Percentiles rank a stretch among this genome's conserved stretches.
Evolutionary conservation across 306 rosid genomes (phyloP).

Genomic region (Albizia julibrissin): DNA sequence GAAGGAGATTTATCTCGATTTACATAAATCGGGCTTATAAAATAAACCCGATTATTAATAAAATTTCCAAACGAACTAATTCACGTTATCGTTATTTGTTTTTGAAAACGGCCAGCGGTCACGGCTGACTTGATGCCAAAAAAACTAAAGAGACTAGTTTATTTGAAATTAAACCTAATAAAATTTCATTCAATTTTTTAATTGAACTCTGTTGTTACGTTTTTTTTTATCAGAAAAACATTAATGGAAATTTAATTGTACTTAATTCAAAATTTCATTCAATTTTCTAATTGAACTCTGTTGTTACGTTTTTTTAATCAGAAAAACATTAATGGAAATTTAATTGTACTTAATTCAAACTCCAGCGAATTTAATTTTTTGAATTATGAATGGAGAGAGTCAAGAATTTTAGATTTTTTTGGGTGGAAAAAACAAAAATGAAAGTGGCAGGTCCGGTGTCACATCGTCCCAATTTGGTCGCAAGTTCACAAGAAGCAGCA

Average conservation of each 20-base stretch:
- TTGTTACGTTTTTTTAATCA: no score
- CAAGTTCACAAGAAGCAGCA: background rate
- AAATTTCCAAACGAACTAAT: no score
- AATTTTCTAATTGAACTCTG: no score
- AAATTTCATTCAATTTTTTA: background rate
- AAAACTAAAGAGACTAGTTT: background rate
- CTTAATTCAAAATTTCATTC: background rate
- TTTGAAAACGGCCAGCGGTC: background rate
- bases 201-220: no score
- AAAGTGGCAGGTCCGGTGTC: background rate
- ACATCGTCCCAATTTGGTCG: background rate
- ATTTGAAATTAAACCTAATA: no score
- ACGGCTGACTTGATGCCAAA: background rate
- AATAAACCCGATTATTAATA: no score
- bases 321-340: background rate
- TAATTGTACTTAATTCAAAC: background rate
- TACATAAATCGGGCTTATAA: no score
- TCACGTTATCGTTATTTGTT: background rate
- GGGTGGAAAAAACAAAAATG: background rate
- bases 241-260: no score
- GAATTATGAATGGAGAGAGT: background rate
- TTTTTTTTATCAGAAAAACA: background rate
- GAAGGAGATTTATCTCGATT: no score
- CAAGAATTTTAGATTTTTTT: background rate
- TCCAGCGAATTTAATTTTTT: background rate